Evolutionary conservation across 2,329 filamentous ascomycete genomes (phyloP).

Genomic region (Sporothrix pseudoabietina): DNA sequence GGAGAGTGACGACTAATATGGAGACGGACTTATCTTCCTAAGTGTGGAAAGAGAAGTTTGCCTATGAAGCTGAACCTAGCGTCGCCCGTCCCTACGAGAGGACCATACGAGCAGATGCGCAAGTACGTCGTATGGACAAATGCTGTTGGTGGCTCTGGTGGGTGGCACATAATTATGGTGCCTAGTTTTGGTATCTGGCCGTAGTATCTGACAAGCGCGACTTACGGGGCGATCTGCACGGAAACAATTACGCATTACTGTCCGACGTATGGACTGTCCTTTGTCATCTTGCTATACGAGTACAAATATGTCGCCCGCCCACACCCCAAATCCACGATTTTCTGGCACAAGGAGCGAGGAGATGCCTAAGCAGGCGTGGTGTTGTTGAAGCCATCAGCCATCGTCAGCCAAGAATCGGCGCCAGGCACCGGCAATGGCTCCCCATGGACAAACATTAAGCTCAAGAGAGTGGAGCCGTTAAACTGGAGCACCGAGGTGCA

Average conservation of each 20-base stretch:
- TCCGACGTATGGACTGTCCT: neutral
- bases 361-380: neutral
- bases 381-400: neutral
- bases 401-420: neutral
- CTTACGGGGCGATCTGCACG: neutral
- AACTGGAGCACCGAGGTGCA: neutral
- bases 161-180: neutral
- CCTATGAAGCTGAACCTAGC: constrained; percentile 10
- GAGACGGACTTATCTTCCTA: neutral
- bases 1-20: neutral
- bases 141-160: neutral
- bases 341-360: neutral
- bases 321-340: neutral
- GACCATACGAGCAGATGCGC: constrained; percentile 25
- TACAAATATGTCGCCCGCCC: neutral
- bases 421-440: neutral
- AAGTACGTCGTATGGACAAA: constrained; percentile 1
- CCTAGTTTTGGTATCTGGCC: neutral
- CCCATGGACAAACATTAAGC: neutral
- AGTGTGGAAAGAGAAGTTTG: neutral
- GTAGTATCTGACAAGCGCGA: neutral
- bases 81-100: neutral
- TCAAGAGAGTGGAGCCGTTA: neutral
- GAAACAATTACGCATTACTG: neutral
- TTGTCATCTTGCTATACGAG: constrained; percentile 8